Evolutionary conservation across 495 filamentous ascomycete genomes (phyloP), one percentile per base, ranked within the genome.

Genomic region (Apodospora peruviana): DNA sequence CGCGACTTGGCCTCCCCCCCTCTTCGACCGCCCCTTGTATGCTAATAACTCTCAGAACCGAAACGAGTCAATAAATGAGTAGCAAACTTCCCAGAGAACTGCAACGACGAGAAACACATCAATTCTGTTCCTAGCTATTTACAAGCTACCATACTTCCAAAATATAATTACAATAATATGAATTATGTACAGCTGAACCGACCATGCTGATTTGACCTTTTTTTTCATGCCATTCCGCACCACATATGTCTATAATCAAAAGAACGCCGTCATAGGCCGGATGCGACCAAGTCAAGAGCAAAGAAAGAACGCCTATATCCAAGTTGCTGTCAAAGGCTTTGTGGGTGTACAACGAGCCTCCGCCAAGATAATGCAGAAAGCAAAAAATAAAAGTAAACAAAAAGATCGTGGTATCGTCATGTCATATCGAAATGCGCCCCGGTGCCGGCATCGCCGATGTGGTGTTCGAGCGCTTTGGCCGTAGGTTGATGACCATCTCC

Each of bases 401-500:
- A 19, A 40, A 40, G 16, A 5, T 7, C 5, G 5, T n/a, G 36
- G 9, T n/a, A 5, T 38, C 8, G 16, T 38, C 36, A 38, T 38
- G 36, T 65, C 64, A 67, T 62, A 69, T 59, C 27, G 66, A 69
- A 11, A 62, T 48, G 23, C 65, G 56, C 41, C 49, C 57, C 4
- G 45, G 47, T 23, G 55, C 47, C 19, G 51, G 48, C 44, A 45
- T 60, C 9, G 59, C 50, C 0, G 58, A 50, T 2, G 55, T 43
- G 2, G 53, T 45, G n/a, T 54, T 36, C 23, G 48, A 40, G 65
- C 70, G 35, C 40, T 67, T 67, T 2, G 87, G 84, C 48, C 88
- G 71, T 49, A 90, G 72, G 64, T 89, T 88, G 51, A 95, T 90
- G 40, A 81, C 90, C 65, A 84, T 86, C 65, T 95, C 86, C 53